Conservation (phyloP, 352 stramenopile genomes). For the Thraustotheca clavata region DNA sequence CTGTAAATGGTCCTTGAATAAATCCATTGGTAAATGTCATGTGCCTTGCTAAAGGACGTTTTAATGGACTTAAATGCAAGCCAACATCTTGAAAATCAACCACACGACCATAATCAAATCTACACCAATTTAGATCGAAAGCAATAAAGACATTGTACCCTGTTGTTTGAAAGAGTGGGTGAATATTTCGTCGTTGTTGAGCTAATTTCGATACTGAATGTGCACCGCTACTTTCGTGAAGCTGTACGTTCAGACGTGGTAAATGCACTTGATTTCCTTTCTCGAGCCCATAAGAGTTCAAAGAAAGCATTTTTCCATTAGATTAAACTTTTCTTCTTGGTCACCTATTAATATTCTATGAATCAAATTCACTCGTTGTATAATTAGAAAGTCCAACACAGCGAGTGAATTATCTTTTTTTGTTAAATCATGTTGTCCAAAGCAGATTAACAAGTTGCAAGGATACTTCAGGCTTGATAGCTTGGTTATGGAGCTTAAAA, state of each 20-base stretch:
- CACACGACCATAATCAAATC: constrained; percentile 14
- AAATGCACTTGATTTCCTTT: background rate
- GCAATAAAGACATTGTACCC: background rate
- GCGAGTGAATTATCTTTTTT: too few species aligned
- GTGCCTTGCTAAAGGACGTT: constrained; percentile 3
- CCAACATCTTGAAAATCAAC: constrained; percentile 18
- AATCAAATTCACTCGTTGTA: too few species aligned
- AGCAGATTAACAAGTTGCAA: too few species aligned
- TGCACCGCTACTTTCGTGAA: background rate
- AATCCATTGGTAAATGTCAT: constrained; percentile 17
- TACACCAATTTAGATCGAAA: background rate
- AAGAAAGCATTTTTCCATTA: constrained; percentile 11
- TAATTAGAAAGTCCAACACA: too few species aligned
- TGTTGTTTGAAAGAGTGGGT: constrained; percentile 10
- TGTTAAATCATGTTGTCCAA: too few species aligned
- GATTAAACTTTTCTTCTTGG: too few species aligned
- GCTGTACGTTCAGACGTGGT: background rate
- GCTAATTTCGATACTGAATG: constrained; percentile 10
- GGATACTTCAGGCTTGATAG: too few species aligned
- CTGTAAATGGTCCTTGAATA: constrained; percentile 14
- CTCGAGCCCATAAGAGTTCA: constrained; percentile 20
- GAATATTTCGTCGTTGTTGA: constrained; percentile 1
- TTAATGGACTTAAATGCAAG: constrained; percentile 10
- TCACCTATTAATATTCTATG: too few species aligned
- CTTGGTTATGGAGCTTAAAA: too few species aligned